Evolutionary conservation across 2,329 filamentous ascomycete genomes (phyloP).

Genomic region (Exutisphaerella laricina): DNA sequence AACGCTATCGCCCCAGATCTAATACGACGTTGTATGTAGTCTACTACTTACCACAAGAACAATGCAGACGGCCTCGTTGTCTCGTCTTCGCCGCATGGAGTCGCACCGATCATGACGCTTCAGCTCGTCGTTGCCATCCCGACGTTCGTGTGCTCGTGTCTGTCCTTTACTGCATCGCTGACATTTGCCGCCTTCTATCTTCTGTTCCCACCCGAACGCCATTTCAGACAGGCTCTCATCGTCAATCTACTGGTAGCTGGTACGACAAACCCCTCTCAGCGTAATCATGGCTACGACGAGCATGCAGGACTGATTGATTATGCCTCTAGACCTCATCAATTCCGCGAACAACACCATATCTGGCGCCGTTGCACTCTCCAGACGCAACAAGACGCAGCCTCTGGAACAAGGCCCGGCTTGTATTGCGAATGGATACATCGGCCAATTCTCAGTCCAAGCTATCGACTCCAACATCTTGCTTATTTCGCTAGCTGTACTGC

Average conservation of each 20-base stretch:
- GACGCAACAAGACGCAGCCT: slow-evolving; percentile 16
- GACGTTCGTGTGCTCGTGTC: slow-evolving; percentile 19
- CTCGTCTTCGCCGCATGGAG: no score
- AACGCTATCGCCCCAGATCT: no score
- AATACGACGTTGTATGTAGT: no score
- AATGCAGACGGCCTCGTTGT: no score
- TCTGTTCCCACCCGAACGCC: slow-evolving; percentile 19
- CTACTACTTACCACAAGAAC: no score
- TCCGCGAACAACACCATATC: slow-evolving; percentile 41
- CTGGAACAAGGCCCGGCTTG: slow-evolving; percentile 34
- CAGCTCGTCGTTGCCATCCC: slow-evolving; percentile 17
- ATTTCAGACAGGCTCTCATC: slow-evolving; percentile 22
- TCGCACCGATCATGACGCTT: neutral
- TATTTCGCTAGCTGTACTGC: slow-evolving; percentile 41
- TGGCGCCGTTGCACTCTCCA: slow-evolving; percentile 34
- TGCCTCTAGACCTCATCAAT: slow-evolving; percentile 42
- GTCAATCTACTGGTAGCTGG: slow-evolving; percentile 19
- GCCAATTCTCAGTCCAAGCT: slow-evolving; percentile 43
- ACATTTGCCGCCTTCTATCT: slow-evolving; percentile 17
- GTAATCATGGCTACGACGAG: no score
- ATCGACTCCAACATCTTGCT: slow-evolving; percentile 41
- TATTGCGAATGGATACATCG: slow-evolving; percentile 41
- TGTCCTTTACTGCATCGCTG: slow-evolving; percentile 15
- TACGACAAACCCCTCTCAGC: no score
- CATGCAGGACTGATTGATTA: no score